Evolutionary conservation across 768 basidiomycete species (phyloP), one percentile per base, ranked within the genome.

Genomic region (Strobilomyces confusus): DNA sequence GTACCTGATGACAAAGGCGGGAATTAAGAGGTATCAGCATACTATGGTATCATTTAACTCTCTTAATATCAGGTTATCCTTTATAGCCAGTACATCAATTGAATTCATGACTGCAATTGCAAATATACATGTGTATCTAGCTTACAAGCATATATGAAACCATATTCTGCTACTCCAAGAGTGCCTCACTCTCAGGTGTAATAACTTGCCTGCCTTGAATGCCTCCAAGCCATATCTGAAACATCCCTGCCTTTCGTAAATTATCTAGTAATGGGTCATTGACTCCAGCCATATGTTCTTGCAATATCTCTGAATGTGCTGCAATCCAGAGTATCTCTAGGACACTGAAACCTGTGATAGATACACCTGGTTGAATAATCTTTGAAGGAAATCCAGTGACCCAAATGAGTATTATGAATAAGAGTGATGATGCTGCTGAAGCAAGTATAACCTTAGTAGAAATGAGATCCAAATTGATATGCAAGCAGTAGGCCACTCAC

Each of bases 1-100:
- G 57, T 77, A 82, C 2, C 87, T 89, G 36, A 97, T 83, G 55
- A 90, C 59, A 11, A 75, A 58, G 0, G 89, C 90, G 0, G 93
- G 92, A 30, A 94, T 54, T 19, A 94, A 71, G 79, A 95, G n/a
- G n/a, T n/a, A n/a, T n/a, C n/a, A n/a, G n/a, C n/a, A n/a, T n/a
- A n/a, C n/a, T n/a, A n/a, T n/a, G n/a, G n/a, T n/a, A n/a, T n/a
- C n/a, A n/a, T n/a, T n/a, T n/a, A n/a, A n/a, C n/a, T n/a, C n/a
- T n/a, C n/a, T n/a, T n/a, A n/a, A n/a, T n/a, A n/a, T n/a, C n/a
- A n/a, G n/a, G n/a, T n/a, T n/a, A n/a, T n/a, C n/a, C n/a, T n/a
- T n/a, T n/a, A n/a, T n/a, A n/a, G n/a, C n/a, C n/a, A n/a, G n/a
- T n/a, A n/a, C n/a, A n/a, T n/a, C n/a, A n/a, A n/a, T n/a, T n/a